Evolutionary conservation across 208 protist species (phyloP).

Genomic region (Crithidia bombi): DNA sequence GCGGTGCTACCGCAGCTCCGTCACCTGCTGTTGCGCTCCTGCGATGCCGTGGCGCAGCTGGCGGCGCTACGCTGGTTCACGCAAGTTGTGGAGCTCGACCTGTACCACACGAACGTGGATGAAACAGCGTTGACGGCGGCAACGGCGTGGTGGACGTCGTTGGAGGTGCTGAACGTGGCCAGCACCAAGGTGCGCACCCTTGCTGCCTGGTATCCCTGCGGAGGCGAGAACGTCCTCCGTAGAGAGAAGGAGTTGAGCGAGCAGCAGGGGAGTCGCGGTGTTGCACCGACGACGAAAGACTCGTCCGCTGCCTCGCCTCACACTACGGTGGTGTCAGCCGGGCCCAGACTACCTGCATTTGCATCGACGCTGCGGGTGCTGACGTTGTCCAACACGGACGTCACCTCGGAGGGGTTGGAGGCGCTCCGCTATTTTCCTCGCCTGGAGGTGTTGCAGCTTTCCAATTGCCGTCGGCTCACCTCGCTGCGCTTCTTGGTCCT

Average conservation of each 20-base stretch:
- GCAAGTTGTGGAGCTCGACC: constrained; percentile 50
- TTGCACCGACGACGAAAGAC: too few species aligned
- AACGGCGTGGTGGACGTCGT: constrained; percentile 31
- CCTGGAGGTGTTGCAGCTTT: constrained; percentile 42
- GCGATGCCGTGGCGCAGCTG: constrained; percentile 44
- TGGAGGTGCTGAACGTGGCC: constrained; percentile 42
- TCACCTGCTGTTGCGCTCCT: constrained; percentile 47
- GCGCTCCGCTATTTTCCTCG: constrained; percentile 42
- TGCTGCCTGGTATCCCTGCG: constrained; percentile 25
- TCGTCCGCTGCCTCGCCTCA: background rate
- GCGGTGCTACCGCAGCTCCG: constrained; percentile 17
- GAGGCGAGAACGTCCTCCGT: background rate
- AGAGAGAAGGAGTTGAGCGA: background rate
- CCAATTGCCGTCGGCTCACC: constrained; percentile 34
- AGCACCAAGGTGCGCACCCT: constrained; percentile 39
- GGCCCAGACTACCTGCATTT: constrained; percentile 30
- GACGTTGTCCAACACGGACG: constrained; percentile 47
- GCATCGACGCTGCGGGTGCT: constrained; percentile 40
- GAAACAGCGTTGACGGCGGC: constrained; percentile 31
- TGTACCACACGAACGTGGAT: constrained; percentile 63
- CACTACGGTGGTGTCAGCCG: background rate
- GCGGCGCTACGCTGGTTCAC: constrained; percentile 28
- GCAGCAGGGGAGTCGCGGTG: background rate
- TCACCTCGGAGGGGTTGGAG: constrained; percentile 35
- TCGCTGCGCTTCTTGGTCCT: constrained; percentile 42